phyloP scores from a whole-genome alignment of 2,329 filamentous ascomycete species.

The Penicillium sp. region DNA sequence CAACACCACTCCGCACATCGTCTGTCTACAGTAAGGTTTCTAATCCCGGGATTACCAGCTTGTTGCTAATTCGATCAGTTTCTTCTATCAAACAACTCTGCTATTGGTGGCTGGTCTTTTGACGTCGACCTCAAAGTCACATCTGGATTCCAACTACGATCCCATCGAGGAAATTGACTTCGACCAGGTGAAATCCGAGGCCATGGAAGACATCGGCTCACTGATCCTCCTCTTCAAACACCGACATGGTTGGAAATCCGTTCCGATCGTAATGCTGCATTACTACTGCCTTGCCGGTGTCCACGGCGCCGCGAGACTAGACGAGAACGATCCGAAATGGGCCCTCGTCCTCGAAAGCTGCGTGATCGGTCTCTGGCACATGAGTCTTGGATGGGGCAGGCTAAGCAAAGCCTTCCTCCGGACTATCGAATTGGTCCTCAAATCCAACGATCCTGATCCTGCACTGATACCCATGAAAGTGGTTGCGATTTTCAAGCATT shows the following conservation, averaged over 20 bases:
- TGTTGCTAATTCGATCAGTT: constrained; percentile 11
- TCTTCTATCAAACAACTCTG: constrained; percentile 22
- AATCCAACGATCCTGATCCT: constrained; percentile 11
- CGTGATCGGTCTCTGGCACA: constrained; percentile 25
- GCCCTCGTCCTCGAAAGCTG: constrained; percentile 21
- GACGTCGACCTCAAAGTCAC: constrained; percentile 6
- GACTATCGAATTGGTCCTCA: constrained; percentile 21
- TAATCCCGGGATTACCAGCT: background rate
- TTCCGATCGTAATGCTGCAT: constrained; percentile 26
- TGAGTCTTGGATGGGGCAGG: constrained; percentile 26
- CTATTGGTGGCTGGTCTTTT: constrained; percentile 17
- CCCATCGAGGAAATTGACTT: constrained; percentile 7
- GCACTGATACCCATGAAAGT: constrained; percentile 17
- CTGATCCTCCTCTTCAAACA: constrained; percentile 22
- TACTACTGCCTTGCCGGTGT: constrained; percentile 25
- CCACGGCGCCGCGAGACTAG: constrained; percentile 18
- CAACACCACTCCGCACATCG: constrained; percentile 19
- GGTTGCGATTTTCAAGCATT: constrained; percentile 15
- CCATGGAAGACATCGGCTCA: constrained; percentile 20
- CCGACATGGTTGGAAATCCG: constrained; percentile 23
- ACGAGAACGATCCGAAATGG: constrained; percentile 18
- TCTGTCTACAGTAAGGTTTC: constrained; percentile 20
- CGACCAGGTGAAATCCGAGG: constrained; percentile 7
- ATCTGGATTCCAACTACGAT: background rate
- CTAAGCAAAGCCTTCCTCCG: constrained; percentile 25